Evolutionary conservation across 768 basidiomycete species (phyloP).

Genomic region (Dioszegia aurantiaca): DNA sequence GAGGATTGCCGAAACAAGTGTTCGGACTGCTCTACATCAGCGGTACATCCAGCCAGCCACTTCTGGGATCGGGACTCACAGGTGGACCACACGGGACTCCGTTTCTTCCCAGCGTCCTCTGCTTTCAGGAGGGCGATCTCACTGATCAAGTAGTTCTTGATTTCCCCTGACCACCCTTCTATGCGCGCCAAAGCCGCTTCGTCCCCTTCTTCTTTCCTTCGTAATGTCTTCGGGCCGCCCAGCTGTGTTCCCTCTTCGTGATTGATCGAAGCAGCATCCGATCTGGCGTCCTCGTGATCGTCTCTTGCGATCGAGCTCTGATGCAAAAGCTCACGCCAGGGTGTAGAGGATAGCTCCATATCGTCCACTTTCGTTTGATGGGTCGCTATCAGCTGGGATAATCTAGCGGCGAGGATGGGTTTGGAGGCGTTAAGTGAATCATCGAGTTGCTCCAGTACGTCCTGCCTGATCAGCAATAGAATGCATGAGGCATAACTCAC

Average conservation of each 20-base stretch:
- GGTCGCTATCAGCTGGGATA: background rate
- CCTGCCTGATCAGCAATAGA: conserved; percentile 3
- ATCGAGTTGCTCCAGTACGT: background rate
- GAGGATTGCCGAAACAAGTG: background rate
- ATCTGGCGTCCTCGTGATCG: conserved; percentile 6
- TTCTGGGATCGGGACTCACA: background rate
- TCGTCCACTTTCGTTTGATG: conserved; percentile 3
- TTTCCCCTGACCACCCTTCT: conserved; percentile 37
- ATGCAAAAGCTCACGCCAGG: background rate
- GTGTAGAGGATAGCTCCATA: background rate
- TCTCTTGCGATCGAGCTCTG: background rate
- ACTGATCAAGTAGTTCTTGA: conserved; percentile 20
- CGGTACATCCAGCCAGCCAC: background rate
- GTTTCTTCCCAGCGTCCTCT: background rate
- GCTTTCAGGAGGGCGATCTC: conserved; percentile 12
- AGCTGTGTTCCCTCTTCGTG: background rate
- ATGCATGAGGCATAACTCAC: conserved; percentile 13
- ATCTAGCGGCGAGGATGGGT: background rate
- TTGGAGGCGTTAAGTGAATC: background rate
- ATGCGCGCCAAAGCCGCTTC: conserved; percentile 24
- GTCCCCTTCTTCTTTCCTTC: conserved; percentile 11
- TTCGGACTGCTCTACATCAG: background rate
- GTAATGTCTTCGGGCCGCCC: conserved; percentile 2
- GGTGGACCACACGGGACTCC: background rate
- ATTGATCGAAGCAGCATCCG: conserved; percentile 4